Percentiles rank a stretch among this genome's conserved stretches.
Conservation (phyloP, 805 yeast genomes). For the Pichia kluyveri region DNA sequence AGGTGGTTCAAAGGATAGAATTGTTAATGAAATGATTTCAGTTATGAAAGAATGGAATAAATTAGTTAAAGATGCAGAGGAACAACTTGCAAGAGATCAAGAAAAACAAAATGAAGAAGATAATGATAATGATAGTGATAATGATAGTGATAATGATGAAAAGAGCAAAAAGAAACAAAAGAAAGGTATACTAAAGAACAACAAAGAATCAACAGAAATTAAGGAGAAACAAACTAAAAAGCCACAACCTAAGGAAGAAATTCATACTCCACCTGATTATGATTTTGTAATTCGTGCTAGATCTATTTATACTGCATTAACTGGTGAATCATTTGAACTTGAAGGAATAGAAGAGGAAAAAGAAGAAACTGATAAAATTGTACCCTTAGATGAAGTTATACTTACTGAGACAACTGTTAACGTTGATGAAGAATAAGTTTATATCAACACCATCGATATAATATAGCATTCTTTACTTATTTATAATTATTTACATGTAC, state of each 20-base stretch:
- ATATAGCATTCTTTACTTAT: no score
- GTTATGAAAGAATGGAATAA: constrained; percentile 51
- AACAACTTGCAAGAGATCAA: constrained; percentile 13
- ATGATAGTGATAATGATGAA: not conserved
- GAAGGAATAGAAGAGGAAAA: not conserved
- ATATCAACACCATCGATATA: no score
- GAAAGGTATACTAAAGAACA: not conserved
- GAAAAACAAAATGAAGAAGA: constrained; percentile 16
- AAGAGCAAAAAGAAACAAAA: not conserved
- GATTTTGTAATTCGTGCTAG: constrained; percentile 9
- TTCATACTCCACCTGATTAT: constrained; percentile 3
- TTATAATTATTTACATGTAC: no score
- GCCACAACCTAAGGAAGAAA: constrained; percentile 6
- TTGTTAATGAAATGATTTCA: constrained; percentile 38
- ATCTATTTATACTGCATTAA: constrained; percentile 5
- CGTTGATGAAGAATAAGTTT: constrained; percentile 6
- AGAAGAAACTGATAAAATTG: not conserved
- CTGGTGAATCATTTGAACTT: constrained; percentile 1
- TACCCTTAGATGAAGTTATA: not conserved
- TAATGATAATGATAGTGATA: not conserved
- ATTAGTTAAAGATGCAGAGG: constrained; percentile 33
- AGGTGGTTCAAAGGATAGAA: constrained; percentile 59
- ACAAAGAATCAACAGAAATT: not conserved
- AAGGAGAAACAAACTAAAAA: not conserved
- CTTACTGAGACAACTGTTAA: constrained; percentile 12